A percentile compares a stretch with the other conserved stretches of the same genome.
Conservation (phyloP, 2,329 filamentous ascomycete species). For the Ceratocystiopsis sp. region DNA sequence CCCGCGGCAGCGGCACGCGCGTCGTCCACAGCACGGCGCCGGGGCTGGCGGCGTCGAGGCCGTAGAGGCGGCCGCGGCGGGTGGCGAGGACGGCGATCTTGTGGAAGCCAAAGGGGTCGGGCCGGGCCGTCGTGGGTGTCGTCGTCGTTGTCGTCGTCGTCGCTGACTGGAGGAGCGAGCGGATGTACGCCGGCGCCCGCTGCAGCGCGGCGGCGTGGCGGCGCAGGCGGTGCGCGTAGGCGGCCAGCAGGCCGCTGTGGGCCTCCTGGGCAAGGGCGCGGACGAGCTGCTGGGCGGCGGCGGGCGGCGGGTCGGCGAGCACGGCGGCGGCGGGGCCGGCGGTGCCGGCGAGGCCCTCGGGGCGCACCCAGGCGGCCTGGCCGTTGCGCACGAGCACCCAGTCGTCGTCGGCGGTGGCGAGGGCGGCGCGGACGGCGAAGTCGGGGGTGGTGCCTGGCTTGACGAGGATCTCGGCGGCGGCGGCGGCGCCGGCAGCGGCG, state of each 20-base stretch:
- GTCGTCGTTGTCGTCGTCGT: constrained; percentile 27
- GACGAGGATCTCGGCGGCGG: constrained; percentile 57
- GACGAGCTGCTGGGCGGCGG: constrained; percentile 55
- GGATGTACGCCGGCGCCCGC: constrained; percentile 57
- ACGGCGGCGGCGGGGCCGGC: constrained; percentile 62
- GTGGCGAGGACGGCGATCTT: constrained; percentile 74
- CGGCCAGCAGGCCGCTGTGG: constrained; percentile 43
- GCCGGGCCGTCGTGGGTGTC: constrained; percentile 20
- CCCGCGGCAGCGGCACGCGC: constrained; percentile 36
- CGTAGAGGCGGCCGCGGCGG: constrained; percentile 60
- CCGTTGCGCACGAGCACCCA: constrained; percentile 79
- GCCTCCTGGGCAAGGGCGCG: constrained; percentile 74
- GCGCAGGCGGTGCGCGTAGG: constrained; percentile 76
- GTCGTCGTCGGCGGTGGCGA: constrained; percentile 49
- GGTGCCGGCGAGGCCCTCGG: constrained; percentile 67
- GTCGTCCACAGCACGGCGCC: constrained; percentile 63
- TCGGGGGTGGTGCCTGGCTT: constrained; percentile 43
- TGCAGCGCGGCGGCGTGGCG: constrained; percentile 68
- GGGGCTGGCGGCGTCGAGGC: constrained; percentile 57
- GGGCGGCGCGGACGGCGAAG: constrained; percentile 63
- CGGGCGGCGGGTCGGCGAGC: constrained; percentile 61
- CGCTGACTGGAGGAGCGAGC: constrained; percentile 47
- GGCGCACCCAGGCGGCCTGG: constrained; percentile 59
- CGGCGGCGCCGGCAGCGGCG: constrained; percentile 1
- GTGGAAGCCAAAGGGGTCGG: constrained; percentile 59